Base-by-base conservation (phyloP, 2,329 filamentous ascomycete genomes). In the Epichloe bromicola region DNA sequence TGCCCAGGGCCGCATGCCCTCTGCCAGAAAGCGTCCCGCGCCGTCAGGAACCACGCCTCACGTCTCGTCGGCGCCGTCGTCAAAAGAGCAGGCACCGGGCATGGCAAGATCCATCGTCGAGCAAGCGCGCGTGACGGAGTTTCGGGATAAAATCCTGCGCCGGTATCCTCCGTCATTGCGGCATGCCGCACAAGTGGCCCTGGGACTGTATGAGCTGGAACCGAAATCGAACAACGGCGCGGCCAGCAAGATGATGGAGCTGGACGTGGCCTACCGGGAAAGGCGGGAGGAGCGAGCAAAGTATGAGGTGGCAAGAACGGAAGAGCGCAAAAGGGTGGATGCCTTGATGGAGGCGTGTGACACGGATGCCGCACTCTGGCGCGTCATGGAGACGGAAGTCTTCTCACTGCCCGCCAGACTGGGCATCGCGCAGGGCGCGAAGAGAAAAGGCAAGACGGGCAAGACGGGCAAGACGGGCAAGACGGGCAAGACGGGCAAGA, bases 301-400 rank as follows among this genome's bases (percentile, higher is more conserved):
- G 7, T 61, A 70, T 20, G 69, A 73, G 46, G 59, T 61, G 2
- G 61, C 67, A 30, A 67, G 74, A 10, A 60, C 65, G 10, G 57
- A 67, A 6, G 80, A 83, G 60, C 70, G 73, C 45, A 57, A 60
- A 26, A 69, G 78, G 10, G 72, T 88, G 8, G 74, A 78, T 54
- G 55, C 57, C 5, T 59, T 78, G 39, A 76, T 90, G 68, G 65
- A 69, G 11, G 62, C 59, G 2, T 81, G 81, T 17, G 57, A 68
- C 52, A 78, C 78, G 0, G 86, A 90, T 57, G 66, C 74, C 19
- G 77, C 79, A 48, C 69, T 88, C 10, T 89, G 85, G 84, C 63
- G 78, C 6, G 65, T 84, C 3, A 70, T 90, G 61, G 79, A 87
- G 54, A 63, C 69, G 4, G 76, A 88, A 48, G 80, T 89, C 12